Evolutionary conservation across 305 asterid species (phyloP), one percentile per base, ranked within the genome.

Genomic region (Lippia alba): DNA sequence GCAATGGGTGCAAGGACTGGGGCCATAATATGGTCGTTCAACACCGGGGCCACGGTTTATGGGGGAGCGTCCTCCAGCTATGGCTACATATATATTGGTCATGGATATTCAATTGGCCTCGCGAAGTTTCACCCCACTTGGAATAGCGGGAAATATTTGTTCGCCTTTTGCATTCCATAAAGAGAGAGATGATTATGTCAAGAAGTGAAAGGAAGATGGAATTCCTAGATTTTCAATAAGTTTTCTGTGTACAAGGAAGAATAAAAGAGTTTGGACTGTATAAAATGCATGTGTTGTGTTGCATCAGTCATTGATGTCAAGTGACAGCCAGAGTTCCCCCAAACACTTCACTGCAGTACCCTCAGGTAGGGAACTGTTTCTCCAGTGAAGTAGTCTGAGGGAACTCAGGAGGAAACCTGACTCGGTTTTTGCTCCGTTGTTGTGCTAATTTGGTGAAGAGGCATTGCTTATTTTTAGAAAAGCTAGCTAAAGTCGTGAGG

Each of bases 31-130:
- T 89, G 97, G 97, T 60, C 85, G 0, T 82, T 60, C 58, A 44
- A 85, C 33, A 89, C 92, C 0, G 82, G 84, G 0, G 96, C 96
- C 72, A 87, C 95, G 11, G 74, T 89, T 4, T 83, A 86, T 15
- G 96, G 97, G 3, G 97, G 97, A 53, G 91, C 82, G 5, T 89
- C 96, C 0, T 75, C 81, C 6, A 80, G 88, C 81, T 80, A 86
- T 54, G 94, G 91, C 0, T 91, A 94, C 69, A 73, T 89, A 44
- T 91, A 53, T 64, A 61, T 91, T 7, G 96, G 97, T 5, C 84
- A 81, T 64, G 97, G 97, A 10, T 91, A 83, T 73, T 84, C 90
- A 0, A 40, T 82, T 41, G 79, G 87, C 5, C 75, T 73, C 16
- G 88, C 89, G 0, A 66, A 0, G 78, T 84, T 86, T 63, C 89